These are phyloP conservation scores for Fusarium sp. DNA, from an alignment of 2,329 filamentous ascomycete species.

Conservation along the genomic window DNA sequence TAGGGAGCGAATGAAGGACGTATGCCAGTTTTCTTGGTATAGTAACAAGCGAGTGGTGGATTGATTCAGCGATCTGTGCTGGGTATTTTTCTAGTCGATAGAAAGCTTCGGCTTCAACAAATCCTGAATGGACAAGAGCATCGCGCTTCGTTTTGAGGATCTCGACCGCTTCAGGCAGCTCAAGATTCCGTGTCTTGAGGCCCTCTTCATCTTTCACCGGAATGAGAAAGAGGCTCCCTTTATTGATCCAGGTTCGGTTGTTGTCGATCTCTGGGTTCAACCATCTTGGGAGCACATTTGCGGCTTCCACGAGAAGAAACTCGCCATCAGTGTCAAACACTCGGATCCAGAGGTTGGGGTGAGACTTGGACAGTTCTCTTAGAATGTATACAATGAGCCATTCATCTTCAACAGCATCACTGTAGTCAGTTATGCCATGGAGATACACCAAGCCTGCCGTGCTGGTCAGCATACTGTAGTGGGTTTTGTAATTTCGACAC, in stretches of 20 bases:
- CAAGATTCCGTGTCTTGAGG: constrained; percentile 60
- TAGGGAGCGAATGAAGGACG: constrained; percentile 79
- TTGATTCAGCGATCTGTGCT: constrained; percentile 74
- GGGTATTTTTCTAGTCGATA: constrained; percentile 89
- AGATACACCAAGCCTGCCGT: constrained; percentile 68
- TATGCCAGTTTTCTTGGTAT: constrained; percentile 86
- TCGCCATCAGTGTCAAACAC: constrained; percentile 92
- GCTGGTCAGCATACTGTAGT: constrained; percentile 10
- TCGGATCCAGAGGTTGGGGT: constrained; percentile 81
- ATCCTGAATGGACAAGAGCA: constrained; percentile 75
- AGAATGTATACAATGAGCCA: constrained; percentile 96
- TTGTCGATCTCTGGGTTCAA: constrained; percentile 89
- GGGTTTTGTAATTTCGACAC: background rate
- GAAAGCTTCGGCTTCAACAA: constrained; percentile 89
- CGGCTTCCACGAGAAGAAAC: constrained; percentile 93
- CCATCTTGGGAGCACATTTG: constrained; percentile 88
- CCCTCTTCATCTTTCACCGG: constrained; percentile 58
- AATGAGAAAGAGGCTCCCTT: constrained; percentile 80
- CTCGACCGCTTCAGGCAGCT: constrained; percentile 71
- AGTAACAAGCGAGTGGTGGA: constrained; percentile 79
- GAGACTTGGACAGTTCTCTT: constrained; percentile 79
- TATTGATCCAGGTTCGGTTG: constrained; percentile 89
- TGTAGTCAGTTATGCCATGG: constrained; percentile 84
- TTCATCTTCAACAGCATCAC: constrained; percentile 95
- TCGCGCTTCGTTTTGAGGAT: constrained; percentile 68